Conservation (phyloP, 768 basidiomycete genomes). For the Trametes villosa region DNA sequence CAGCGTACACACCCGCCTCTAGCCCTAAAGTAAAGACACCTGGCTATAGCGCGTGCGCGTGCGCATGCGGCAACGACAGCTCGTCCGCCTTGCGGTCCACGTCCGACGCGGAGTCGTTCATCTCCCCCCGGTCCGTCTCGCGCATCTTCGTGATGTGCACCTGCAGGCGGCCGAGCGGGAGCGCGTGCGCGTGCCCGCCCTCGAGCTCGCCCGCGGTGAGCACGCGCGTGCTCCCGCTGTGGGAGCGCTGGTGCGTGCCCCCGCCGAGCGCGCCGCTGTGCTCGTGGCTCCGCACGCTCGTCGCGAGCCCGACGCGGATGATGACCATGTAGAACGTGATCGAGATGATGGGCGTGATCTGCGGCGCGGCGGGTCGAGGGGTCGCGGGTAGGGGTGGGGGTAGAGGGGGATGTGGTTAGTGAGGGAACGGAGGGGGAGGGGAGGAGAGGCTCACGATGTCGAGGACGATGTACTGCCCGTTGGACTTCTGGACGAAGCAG, state of each 20-base stretch:
- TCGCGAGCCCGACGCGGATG: slow-evolving; percentile 26
- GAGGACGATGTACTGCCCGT: slow-evolving; percentile 28
- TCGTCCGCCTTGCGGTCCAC: background rate
- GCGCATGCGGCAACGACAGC: background rate
- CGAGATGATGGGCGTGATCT: slow-evolving; percentile 33
- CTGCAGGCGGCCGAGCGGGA: slow-evolving; percentile 10
- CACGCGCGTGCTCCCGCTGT: background rate
- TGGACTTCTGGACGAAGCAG: slow-evolving; percentile 29
- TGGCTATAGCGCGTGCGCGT: background rate
- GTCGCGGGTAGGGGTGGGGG: background rate
- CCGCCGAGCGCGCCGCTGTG: background rate
- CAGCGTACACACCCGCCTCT: background rate
- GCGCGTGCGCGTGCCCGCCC: slow-evolving; percentile 5
- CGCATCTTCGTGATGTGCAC: slow-evolving; percentile 17
- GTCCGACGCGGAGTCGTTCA: slow-evolving; percentile 1
- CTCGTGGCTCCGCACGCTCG: background rate
- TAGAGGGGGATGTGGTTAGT: background rate
- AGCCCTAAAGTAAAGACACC: background rate
- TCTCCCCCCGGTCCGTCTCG: slow-evolving; percentile 3
- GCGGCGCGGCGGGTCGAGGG: background rate
- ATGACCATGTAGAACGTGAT: slow-evolving; percentile 35
- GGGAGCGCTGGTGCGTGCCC: background rate
- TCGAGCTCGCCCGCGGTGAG: slow-evolving; percentile 11
- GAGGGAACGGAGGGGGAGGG: background rate
- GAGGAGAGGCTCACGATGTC: slow-evolving; percentile 26